Evolutionary conservation across 192 early-diverging fungal species (phyloP), one percentile per base, ranked within the genome.

Genomic region (Cetraspora pellucida): DNA sequence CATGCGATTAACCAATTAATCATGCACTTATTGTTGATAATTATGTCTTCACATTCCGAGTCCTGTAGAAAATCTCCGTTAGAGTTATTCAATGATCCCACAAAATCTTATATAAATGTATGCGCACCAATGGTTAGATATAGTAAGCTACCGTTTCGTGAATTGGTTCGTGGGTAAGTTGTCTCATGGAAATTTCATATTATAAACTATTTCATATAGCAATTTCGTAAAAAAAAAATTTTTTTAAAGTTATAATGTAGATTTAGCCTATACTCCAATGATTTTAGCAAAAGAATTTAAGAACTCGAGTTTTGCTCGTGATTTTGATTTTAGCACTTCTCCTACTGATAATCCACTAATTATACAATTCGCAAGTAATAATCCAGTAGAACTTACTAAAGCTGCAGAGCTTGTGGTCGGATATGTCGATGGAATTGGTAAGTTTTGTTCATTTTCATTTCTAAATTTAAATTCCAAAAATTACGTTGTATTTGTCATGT

Each of bases 121-220:
- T 95, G 93, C 70, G 97, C 95, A 4, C 97, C 97, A 1, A 98
- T 98, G 97, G 97, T 98, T 11, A 87, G 97, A 43, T 98, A 98
- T 81, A 96, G 95, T 74, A 98, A 97, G 76, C 82, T 96, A 6
- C 92, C 97, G 0, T 98, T 98, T 81, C 86, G 97, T 65, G 91
- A 96, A 69, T 81, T 96, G 8, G 89, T 96, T 50, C 84, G 94
- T 58, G 83, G 91, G 89, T 93, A 83, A 83, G 87, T 78, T 28
- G 23, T 30, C 10, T 37, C 31, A 37, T 37, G 31, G 2, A 37
- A 37, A 37, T 37, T 37, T 5, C 31, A 5, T 5, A 5, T 37
- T 37, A 37, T 37, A 1, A 37, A 37, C 31, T 5, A 37, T 37
- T 37, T 37, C 31, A 37, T 37, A 37, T 37, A 5, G 1, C 31